Conservation (phyloP, 805 yeast genomes). For the Candida tallmaniae region DNA sequence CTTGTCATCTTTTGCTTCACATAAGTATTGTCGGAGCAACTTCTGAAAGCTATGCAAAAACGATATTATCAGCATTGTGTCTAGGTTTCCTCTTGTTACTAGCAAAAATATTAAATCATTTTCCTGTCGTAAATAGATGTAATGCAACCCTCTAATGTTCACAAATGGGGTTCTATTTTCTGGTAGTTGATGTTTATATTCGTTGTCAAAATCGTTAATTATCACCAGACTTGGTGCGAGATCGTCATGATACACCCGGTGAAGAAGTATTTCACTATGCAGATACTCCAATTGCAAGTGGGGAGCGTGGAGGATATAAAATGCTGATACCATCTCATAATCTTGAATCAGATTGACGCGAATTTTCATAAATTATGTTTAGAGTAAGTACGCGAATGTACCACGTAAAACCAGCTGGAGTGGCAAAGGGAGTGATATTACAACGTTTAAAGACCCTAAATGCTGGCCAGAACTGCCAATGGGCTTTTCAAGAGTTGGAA, state of each 20-base stretch:
- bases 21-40: slow-evolving; percentile 25
- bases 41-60: slow-evolving; percentile 44
- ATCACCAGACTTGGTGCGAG: slow-evolving; percentile 21
- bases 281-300: slow-evolving; percentile 20
- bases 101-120: slow-evolving; percentile 41
- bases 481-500: no score
- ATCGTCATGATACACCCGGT: slow-evolving; percentile 30
- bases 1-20: slow-evolving; percentile 3
- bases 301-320: slow-evolving; percentile 35
- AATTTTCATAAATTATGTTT: no score
- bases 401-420: no score
- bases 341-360: no score
- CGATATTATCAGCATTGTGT: slow-evolving; percentile 54
- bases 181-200: slow-evolving; percentile 16
- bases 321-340: slow-evolving; percentile 36
- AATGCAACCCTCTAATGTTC: slow-evolving; percentile 46
- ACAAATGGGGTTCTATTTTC: slow-evolving; percentile 41
- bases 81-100: slow-evolving; percentile 43
- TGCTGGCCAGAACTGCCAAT: no score
- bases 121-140: slow-evolving; percentile 46
- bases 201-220: slow-evolving; percentile 21
- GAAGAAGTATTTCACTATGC: slow-evolving; percentile 29
- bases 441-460: no score
- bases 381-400: background rate
- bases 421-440: no score